A percentile compares a stretch with the other conserved stretches of the same genome.
Evolutionary conservation across 164 flowering plant species (phyloP).

Genomic region (Warburgia ugandensis): DNA sequence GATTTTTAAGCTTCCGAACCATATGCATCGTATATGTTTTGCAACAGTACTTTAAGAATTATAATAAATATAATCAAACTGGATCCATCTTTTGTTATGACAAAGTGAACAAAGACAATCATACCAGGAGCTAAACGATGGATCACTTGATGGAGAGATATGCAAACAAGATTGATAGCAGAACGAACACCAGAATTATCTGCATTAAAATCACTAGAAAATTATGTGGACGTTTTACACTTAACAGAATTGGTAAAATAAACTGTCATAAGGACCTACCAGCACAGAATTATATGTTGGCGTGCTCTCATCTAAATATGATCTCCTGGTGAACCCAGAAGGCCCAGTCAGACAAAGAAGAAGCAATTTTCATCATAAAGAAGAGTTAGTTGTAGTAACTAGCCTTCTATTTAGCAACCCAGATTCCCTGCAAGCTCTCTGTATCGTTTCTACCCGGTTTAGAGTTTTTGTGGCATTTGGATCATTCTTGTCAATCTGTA

Average conservation of each 20-base stretch:
- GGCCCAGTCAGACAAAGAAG: neutral
- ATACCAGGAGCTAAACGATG: neutral
- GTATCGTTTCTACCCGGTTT: conserved; percentile 44
- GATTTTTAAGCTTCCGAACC: too few relatives aligned
- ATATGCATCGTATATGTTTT: too few relatives aligned
- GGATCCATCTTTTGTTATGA: too few relatives aligned
- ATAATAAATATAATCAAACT: too few relatives aligned
- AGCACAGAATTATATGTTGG: conserved; percentile 20
- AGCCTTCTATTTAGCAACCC: conserved; percentile 53
- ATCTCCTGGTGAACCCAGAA: conserved; percentile 35
- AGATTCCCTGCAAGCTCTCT: conserved; percentile 57
- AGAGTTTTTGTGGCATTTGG: conserved; percentile 59
- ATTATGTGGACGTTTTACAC: conserved; percentile 4
- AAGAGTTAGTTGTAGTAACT: conserved; percentile 1
- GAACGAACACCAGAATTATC: conserved; percentile 25
- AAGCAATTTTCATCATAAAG: neutral
- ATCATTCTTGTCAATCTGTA: conserved; percentile 60
- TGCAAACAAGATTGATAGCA: conserved; percentile 38
- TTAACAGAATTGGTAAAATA: neutral
- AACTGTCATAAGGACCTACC: conserved; percentile 21
- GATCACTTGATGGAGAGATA: conserved; percentile 26
- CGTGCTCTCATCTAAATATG: conserved; percentile 30
- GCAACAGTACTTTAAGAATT: too few relatives aligned
- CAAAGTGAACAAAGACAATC: neutral
- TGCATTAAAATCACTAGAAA: conserved; percentile 14